These are phyloP conservation scores for Thielaviopsis musarum DNA, from an alignment of 2,329 filamentous ascomycete species.

Conservation along the genomic window DNA sequence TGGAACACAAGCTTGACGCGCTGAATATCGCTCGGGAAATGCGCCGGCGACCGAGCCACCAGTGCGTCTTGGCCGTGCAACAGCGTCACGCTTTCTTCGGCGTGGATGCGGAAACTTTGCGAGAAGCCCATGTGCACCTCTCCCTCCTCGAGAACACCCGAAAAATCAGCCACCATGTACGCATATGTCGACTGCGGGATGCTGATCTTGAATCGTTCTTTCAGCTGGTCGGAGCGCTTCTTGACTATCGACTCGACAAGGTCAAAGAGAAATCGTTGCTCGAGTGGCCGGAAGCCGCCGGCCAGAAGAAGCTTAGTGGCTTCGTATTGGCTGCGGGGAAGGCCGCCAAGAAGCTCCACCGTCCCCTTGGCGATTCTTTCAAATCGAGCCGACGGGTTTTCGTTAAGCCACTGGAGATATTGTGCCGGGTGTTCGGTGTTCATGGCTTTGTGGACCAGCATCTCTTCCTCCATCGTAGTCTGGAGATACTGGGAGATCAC, in stretches of 20 bases:
- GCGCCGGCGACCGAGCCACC: conserved; percentile 51
- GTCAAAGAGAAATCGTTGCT: conserved; percentile 31
- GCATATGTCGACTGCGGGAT: conserved; percentile 44
- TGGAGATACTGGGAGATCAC: conserved; percentile 32
- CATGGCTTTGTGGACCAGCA: conserved; percentile 33
- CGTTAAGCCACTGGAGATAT: conserved; percentile 38
- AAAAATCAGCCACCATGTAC: conserved; percentile 54
- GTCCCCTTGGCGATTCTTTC: conserved; percentile 24
- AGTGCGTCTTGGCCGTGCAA: conserved; percentile 44
- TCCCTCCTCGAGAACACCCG: conserved; percentile 38
- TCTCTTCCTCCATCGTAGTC: conserved; percentile 35
- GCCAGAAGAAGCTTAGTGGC: conserved; percentile 36
- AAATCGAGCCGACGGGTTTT: conserved; percentile 20
- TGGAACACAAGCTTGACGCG: conserved; percentile 42
- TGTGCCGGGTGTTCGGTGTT: conserved; percentile 23
- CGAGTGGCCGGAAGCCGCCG: conserved; percentile 38
- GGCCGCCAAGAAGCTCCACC: conserved; percentile 29
- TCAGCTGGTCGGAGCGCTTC: conserved; percentile 34
- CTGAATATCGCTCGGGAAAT: conserved; percentile 57
- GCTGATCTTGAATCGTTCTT: conserved; percentile 41
- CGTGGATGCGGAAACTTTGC: conserved; percentile 38
- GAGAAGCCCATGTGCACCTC: conserved; percentile 57
- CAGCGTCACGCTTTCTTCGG: conserved; percentile 31
- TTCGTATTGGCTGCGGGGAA: conserved; percentile 35
- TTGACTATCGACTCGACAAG: conserved; percentile 30